These are phyloP conservation scores for Penicillium sp. DNA, from an alignment of 2,329 filamentous ascomycete species.

Conservation along the genomic window DNA sequence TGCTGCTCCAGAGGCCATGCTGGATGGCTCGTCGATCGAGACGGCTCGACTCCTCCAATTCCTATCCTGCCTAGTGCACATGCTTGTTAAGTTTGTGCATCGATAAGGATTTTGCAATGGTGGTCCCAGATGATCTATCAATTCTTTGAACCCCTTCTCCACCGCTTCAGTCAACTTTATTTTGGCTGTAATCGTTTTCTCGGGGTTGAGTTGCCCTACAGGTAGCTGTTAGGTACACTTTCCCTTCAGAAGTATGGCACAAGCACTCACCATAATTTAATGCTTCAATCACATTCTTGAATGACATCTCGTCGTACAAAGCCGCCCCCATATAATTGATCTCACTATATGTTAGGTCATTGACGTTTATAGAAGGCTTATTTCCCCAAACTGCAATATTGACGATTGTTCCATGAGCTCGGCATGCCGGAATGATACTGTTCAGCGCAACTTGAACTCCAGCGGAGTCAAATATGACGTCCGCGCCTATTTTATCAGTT, in stretches of 20 bases:
- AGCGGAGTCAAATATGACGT: conserved; percentile 66
- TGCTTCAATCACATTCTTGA: conserved; percentile 61
- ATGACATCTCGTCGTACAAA: conserved; percentile 58
- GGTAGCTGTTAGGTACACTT: neutral
- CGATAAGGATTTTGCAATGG: conserved; percentile 63
- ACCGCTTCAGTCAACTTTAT: conserved; percentile 58
- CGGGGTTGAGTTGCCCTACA: conserved; percentile 55
- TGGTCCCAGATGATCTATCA: conserved; percentile 64
- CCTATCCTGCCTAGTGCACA: too few relatives aligned
- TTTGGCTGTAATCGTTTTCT: conserved; percentile 62
- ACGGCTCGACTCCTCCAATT: too few relatives aligned
- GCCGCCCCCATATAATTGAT: conserved; percentile 55
- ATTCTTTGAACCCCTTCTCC: conserved; percentile 59
- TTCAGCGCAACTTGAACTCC: conserved; percentile 60
- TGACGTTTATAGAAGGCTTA: conserved; percentile 57
- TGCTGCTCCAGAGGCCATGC: too few relatives aligned
- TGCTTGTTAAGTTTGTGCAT: too few relatives aligned
- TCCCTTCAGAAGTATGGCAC: neutral
- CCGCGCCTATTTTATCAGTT: conserved; percentile 54
- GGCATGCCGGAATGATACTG: conserved; percentile 54
- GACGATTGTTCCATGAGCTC: conserved; percentile 61
- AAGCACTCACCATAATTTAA: conserved; percentile 33
- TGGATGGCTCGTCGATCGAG: too few relatives aligned
- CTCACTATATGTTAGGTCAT: conserved; percentile 59
- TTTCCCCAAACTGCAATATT: conserved; percentile 70